phyloP scores from a whole-genome alignment of 2,329 filamentous ascomycete species.

The Talaromyces pinophilus region DNA sequence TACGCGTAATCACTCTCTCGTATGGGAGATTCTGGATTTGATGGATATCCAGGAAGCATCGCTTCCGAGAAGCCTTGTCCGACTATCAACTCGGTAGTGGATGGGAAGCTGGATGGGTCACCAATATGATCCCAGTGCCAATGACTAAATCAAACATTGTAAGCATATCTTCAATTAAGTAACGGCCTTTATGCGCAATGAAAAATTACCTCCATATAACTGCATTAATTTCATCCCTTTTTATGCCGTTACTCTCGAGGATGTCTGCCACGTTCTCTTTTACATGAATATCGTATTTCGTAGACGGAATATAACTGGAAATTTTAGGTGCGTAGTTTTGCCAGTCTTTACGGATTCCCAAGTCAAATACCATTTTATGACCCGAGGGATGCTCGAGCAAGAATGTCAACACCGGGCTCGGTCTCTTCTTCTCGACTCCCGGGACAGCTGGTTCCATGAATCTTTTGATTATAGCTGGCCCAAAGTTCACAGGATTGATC shows the following conservation, averaged over 20 bases:
- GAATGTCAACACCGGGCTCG: not conserved
- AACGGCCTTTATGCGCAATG: not conserved
- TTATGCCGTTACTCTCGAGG: not conserved
- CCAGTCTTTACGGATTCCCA: not conserved
- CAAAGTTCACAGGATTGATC: slow-evolving; percentile 46
- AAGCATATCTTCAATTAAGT: not conserved
- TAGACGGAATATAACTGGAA: not conserved
- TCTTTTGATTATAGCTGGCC: slow-evolving; percentile 41
- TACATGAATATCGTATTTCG: not conserved
- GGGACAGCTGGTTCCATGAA: slow-evolving; percentile 45
- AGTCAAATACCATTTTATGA: not conserved
- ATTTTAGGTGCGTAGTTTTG: not conserved
- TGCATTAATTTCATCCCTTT: not conserved
- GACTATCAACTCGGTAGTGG: slow-evolving; percentile 51
- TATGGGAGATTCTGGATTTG: slow-evolving; percentile 37
- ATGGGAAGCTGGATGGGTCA: slow-evolving; percentile 51
- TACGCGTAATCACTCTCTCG: slow-evolving; percentile 35
- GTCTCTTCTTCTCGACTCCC: slow-evolving; percentile 32
- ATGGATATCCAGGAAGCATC: slow-evolving; percentile 53
- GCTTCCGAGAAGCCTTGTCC: slow-evolving; percentile 54
- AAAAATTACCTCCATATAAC: not conserved
- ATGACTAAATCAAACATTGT: slow-evolving; percentile 24
- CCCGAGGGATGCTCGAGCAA: not conserved
- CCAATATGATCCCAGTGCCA: slow-evolving; percentile 55
- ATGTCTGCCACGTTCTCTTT: not conserved